These are phyloP conservation scores for Leptographium radiaticola DNA, from an alignment of 2,329 filamentous ascomycete species.

Conservation along the genomic window DNA sequence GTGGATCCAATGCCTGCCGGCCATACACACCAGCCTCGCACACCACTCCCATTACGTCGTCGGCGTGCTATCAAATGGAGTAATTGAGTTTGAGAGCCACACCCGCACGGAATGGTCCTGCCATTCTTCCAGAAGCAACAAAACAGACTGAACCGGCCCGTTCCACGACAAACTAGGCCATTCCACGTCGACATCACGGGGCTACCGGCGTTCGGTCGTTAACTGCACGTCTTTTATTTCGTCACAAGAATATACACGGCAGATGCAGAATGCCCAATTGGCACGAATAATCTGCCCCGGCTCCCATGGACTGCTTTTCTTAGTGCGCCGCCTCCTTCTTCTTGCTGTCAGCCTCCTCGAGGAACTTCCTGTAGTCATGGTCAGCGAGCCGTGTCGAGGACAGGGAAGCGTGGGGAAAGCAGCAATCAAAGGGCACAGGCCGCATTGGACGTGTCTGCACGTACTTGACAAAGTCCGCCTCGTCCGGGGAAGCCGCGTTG, in stretches of 20 bases:
- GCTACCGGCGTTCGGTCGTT: too few relatives aligned
- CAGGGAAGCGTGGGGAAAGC: neutral
- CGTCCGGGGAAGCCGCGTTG: constrained; percentile 48
- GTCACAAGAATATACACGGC: constrained; percentile 3
- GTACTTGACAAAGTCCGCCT: constrained; percentile 54
- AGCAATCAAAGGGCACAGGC: neutral
- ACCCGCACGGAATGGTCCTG: too few relatives aligned
- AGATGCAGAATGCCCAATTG: neutral
- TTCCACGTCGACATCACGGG: too few relatives aligned
- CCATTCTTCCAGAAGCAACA: too few relatives aligned
- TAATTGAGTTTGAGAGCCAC: too few relatives aligned
- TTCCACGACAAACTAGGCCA: too few relatives aligned
- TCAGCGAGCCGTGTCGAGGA: neutral
- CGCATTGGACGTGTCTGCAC: constrained; percentile 11
- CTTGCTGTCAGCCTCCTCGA: constrained; percentile 30
- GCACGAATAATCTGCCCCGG: neutral
- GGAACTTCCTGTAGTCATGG: constrained; percentile 27
- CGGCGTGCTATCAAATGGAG: too few relatives aligned
- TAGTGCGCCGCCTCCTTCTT: constrained; percentile 16
- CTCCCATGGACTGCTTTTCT: neutral
- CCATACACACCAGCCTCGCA: too few relatives aligned
- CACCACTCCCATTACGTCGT: too few relatives aligned
- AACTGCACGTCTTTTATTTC: constrained; percentile 4
- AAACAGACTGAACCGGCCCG: too few relatives aligned
- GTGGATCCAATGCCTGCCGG: too few relatives aligned